A percentile compares a stretch with the other conserved stretches of the same genome.
Evolutionary conservation across 805 yeast species (phyloP).

Genomic region (Candida parachauliodes): DNA sequence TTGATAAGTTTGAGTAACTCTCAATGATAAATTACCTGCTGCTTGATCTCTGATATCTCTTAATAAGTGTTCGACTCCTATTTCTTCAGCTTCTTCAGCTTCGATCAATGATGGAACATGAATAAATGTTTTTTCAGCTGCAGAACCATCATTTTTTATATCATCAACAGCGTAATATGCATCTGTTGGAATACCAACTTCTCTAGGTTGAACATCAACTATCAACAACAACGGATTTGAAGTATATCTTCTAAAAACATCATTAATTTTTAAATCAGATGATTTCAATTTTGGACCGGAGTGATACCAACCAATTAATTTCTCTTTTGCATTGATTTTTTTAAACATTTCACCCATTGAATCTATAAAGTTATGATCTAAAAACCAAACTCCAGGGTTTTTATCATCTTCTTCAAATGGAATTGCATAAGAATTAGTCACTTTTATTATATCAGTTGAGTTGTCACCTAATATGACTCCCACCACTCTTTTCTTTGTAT

Average conservation of each 20-base stretch:
- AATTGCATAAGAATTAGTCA: constrained; percentile 91
- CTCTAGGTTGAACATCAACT: constrained; percentile 83
- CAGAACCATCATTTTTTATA: constrained; percentile 91
- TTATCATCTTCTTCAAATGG: constrained; percentile 97
- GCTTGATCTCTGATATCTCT: constrained; percentile 97
- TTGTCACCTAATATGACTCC: constrained; percentile 92
- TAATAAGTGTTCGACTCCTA: constrained; percentile 94
- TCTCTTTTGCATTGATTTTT: constrained; percentile 96
- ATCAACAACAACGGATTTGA: constrained; percentile 79
- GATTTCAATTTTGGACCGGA: constrained; percentile 91
- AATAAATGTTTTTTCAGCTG: constrained; percentile 86
- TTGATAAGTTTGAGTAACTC: constrained; percentile 83
- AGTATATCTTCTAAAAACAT: constrained; percentile 77
- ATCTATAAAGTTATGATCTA: constrained; percentile 94
- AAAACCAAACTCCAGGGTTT: constrained; percentile 90
- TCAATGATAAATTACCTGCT: constrained; percentile 84
- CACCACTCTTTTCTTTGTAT: constrained; percentile 73
- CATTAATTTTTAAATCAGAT: constrained; percentile 88
- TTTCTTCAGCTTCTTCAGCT: constrained; percentile 99
- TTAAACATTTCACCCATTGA: constrained; percentile 97
- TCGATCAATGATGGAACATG: constrained; percentile 90
- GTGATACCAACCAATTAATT: constrained; percentile 98
- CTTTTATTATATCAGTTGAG: constrained; percentile 54
- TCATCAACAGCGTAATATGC: constrained; percentile 94
- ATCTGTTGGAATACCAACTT: constrained; percentile 91